Base-by-base conservation (phyloP, 371 early-diverging fungal genomes). In the Saksenaea oblongispora region DNA sequence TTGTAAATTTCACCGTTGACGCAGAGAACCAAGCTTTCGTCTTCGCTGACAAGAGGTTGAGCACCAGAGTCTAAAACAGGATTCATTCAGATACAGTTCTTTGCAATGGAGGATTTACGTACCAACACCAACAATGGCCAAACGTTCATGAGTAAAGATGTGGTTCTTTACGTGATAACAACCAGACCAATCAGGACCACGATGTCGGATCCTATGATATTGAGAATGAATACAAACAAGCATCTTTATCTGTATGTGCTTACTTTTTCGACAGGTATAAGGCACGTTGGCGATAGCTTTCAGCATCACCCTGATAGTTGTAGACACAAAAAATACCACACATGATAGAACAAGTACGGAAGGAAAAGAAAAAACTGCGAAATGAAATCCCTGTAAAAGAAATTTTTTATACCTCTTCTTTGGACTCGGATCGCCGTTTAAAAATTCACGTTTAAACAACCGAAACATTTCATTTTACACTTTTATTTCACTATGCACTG, bases 1-100 rank as follows among this genome's bases (percentile, higher is more conserved):
- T 98, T 98, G 85, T 98, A 98, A 76, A 98, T 98, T 78, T 98
- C 98, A 61, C 97, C 98, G 80, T 98, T 98, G 70, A 96, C 97
- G 35, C 90, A 81, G 57, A 98, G 86, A 58, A 96, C 82, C 28
- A 96, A 63, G 35, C 89, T 72, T 44, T 88, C 93, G 66, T 96
- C 97, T 24, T 84, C 89, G 81, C 91, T 94, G 75, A 92, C 89
- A 67, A 98, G 80, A n/a, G 98, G 98, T 78, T 98, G 98, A 54
- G 96, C 97, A 59, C 98, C 98, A 65, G 89, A 87, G 60, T 91
- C 95, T 91, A 26, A 56, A 47, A 28, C 51, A 31, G 7, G 7
- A 2, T 7, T 2, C 31, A 31, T 31, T 31, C 31, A 31, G 31
- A 31, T 31, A 31, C 7, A 31, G 4, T 31, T 7, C 26, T 57